A percentile compares a stretch with the other conserved stretches of the same genome.
Evolutionary conservation across 1,284 basidiomycete species (phyloP).

Genomic region (Coniophora puteana): DNA sequence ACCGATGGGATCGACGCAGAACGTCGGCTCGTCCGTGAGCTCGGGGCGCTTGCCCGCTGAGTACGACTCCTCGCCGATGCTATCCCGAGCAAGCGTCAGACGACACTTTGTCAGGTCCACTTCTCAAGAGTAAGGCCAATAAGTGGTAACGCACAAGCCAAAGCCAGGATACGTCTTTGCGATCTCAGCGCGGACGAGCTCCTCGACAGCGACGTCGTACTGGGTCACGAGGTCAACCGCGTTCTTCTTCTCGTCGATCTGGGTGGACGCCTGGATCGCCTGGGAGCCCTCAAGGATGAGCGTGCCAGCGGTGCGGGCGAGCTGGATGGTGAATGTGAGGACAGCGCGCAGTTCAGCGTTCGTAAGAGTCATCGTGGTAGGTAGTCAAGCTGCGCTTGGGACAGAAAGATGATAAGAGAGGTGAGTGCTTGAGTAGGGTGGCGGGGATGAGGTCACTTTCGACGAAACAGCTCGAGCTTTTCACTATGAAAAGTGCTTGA

Average conservation of each 20-base stretch:
- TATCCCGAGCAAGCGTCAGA: conserved; percentile 26
- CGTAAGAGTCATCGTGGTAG: conserved; percentile 21
- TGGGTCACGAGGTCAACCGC: conserved; percentile 95
- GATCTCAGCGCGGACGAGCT: conserved; percentile 76
- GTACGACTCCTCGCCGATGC: conserved; percentile 91
- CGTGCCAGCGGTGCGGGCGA: conserved; percentile 71
- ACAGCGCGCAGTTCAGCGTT: conserved; percentile 48
- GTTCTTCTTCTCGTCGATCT: conserved; percentile 84
- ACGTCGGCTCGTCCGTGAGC: conserved; percentile 86
- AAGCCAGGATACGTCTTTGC: conserved; percentile 70
- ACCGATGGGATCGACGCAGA: conserved; percentile 89
- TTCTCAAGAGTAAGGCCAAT: too few relatives aligned
- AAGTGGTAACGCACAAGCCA: conserved; percentile 62
- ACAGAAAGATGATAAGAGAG: too few relatives aligned
- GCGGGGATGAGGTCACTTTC: conserved; percentile 7
- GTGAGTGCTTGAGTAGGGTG: conserved; percentile 31
- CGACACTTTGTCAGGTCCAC: conserved; percentile 7
- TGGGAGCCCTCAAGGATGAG: conserved; percentile 73
- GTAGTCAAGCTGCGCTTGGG: too few relatives aligned
- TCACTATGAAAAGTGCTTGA: too few relatives aligned
- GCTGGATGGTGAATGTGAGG: conserved; percentile 67
- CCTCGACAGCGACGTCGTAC: conserved; percentile 92
- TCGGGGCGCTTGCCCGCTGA: conserved; percentile 67
- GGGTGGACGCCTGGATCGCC: conserved; percentile 56
- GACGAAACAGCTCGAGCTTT: too few relatives aligned